Percentiles rank a stretch among this genome's conserved stretches.
Conservation (phyloP, 2,329 filamentous ascomycete species). For the Colletotrichum endophyticum region DNA sequence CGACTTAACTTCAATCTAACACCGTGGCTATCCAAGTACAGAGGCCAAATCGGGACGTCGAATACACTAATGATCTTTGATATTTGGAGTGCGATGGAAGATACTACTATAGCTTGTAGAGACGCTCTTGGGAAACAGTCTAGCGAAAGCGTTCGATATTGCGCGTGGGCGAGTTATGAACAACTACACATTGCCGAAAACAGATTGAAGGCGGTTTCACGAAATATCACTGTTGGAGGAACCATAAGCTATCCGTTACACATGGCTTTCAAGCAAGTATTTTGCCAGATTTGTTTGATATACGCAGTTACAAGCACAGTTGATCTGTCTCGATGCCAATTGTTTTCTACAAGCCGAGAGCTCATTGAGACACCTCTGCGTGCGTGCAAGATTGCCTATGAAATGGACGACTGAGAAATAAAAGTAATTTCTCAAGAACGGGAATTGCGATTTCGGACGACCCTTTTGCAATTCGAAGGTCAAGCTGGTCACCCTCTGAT, state of each 20-base stretch:
- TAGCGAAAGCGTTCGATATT: neutral
- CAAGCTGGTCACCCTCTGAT: too few species aligned
- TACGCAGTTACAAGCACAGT: too few species aligned
- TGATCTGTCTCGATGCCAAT: neutral
- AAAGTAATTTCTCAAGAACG: neutral
- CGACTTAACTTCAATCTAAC: neutral
- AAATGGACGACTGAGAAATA: neutral
- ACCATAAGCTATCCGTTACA: neutral
- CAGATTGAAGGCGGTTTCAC: neutral
- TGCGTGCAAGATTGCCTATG: neutral
- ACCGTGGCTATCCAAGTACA: neutral
- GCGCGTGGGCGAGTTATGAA: neutral
- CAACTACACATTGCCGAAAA: neutral
- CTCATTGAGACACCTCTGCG: neutral
- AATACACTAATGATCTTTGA: neutral
- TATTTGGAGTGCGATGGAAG: neutral
- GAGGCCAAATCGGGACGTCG: neutral
- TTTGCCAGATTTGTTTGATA: too few species aligned
- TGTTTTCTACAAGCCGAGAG: neutral
- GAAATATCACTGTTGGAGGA: neutral
- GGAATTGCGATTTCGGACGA: neutral
- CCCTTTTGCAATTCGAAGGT: too few species aligned
- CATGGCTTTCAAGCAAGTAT: too few species aligned
- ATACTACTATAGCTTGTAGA: neutral
- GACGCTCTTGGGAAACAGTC: neutral